These are phyloP conservation scores for Ehretia macrophylla DNA, from an alignment of 257 asterid genomes.

Conservation along the genomic window DNA sequence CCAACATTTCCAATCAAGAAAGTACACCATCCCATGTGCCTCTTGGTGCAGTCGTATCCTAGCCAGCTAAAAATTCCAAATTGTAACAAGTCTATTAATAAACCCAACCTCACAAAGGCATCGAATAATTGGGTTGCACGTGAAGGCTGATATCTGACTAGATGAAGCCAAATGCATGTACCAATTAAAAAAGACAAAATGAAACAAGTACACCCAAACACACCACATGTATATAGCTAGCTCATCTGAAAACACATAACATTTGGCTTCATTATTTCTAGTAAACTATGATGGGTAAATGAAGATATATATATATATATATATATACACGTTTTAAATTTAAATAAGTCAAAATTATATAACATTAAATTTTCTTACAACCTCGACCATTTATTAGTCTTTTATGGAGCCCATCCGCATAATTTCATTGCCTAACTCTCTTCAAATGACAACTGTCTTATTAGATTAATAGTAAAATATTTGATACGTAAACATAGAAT, in stretches of 20 bases:
- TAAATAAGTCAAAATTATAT: no score
- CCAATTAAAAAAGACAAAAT: constrained; percentile 7
- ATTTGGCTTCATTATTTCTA: no score
- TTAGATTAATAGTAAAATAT: no score
- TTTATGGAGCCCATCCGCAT: neutral
- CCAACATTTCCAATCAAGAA: constrained; percentile 2
- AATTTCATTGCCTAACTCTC: no score
- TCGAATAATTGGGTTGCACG: neutral
- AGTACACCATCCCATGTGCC: constrained; percentile 16
- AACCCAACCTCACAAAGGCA: no score
- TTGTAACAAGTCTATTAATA: no score
- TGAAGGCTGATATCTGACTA: neutral
- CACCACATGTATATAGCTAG: constrained; percentile 20
- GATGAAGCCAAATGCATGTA: neutral
- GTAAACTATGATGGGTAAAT: no score
- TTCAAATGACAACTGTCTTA: no score
- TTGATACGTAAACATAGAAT: no score
- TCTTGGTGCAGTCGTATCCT: constrained; percentile 4
- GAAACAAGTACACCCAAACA: constrained; percentile 17
- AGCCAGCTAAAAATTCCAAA: constrained; percentile 9
- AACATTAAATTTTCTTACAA: neutral
- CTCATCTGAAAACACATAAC: neutral
- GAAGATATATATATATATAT: no score
- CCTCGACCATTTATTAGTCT: neutral
- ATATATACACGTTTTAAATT: no score